Evolutionary conservation across 345 rosid genomes (phyloP).

Genomic region (Rubroshorea leprosula): DNA sequence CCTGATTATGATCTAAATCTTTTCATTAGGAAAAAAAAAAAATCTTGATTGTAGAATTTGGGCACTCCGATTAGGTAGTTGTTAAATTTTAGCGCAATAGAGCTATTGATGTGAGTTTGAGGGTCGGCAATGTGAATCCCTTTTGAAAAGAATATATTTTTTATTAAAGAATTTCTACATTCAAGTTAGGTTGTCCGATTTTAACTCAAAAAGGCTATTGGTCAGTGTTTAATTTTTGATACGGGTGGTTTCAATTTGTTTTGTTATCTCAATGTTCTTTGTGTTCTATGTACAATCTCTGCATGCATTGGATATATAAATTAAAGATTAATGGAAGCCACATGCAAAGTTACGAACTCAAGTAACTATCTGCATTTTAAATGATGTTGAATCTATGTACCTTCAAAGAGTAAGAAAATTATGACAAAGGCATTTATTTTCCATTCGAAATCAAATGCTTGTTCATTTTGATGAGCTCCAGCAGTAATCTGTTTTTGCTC

Average conservation of each 20-base stretch:
- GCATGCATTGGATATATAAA: background rate
- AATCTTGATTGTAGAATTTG: background rate
- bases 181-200: too few species aligned
- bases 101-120: background rate
- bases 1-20: background rate
- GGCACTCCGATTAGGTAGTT: background rate
- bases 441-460: background rate
- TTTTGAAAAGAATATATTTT: too few species aligned
- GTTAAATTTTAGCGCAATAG: constrained; percentile 7
- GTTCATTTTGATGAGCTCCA: background rate
- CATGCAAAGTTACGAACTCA: background rate
- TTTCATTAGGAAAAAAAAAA: too few species aligned
- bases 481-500: background rate
- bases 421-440: constrained; percentile 2
- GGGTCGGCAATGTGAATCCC: background rate
- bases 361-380: background rate
- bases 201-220: too few species aligned
- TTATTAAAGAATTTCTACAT: background rate
- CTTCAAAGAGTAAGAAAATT: background rate
- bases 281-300: background rate
- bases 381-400: background rate
- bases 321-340: background rate
- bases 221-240: too few species aligned
- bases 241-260: background rate
- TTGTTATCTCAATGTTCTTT: background rate